Base-by-base conservation (phyloP, 2,329 filamentous ascomycete genomes). In the Macrophomina tecta region DNA sequence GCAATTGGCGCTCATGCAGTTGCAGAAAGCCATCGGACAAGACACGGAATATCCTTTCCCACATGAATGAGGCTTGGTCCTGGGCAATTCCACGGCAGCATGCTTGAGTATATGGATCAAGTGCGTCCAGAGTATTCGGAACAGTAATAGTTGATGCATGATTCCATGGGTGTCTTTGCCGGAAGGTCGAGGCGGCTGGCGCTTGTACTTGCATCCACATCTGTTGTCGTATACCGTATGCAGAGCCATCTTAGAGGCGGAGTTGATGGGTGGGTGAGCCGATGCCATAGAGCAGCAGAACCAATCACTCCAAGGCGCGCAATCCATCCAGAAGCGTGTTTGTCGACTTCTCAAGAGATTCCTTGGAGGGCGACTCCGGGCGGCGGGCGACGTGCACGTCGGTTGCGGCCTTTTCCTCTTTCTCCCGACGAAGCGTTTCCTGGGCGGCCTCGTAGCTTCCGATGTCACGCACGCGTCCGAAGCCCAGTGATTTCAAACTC, bases 391-490 rank as follows among this genome's bases (percentile, higher is more conserved):
- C 28, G 14, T 18, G 53, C 3, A 69, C 69, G 6, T 34, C 7
- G 72, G 60, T 45, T 2, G n/a, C 51, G 12, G 72, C 69, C 66
- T 72, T 51, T 34, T 61, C 65, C 48, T 72, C 68, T 51, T 70
- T 69, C 67, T 78, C 77, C n/a, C 63, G 66, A 63, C 73, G 72
- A 67, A 78, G 55, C 45, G 74, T 68, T 32, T 67, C 67, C 61
- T 70, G 68, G 56, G 77, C 77, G 3, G 73, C 74, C 34, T 79
- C 77, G 4, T 77, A 72, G 0, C 76, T 75, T 5, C 77, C 77
- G 65, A 79, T 77, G 67, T 79, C 74, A 42, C 77, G 70, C 12
- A 75, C 77, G 46, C 71, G 68, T 23, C 18, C 23, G 62, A 72
- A 79, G 16, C 77, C 77, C 66, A 77, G 40, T 6, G 69, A 67